These are phyloP conservation scores for Elongisporangium undulatum DNA, from an alignment of 352 stramenopile genomes.

Conservation along the genomic window DNA sequence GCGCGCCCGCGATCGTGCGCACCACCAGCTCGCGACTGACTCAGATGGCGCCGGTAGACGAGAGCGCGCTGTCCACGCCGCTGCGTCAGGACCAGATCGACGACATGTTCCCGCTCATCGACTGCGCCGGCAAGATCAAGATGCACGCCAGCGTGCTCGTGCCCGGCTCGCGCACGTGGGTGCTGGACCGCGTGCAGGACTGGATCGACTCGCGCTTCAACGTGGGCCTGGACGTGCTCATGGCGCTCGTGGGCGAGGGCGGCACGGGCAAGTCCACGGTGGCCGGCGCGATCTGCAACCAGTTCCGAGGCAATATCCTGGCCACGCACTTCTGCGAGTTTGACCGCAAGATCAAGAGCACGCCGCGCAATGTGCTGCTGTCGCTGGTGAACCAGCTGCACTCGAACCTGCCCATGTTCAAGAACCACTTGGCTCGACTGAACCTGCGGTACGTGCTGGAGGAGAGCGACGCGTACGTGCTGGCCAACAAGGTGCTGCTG, in stretches of 20 bases:
- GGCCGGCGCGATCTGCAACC: slow-evolving; percentile 41
- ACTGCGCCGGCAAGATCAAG: slow-evolving; percentile 47
- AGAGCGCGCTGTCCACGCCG: slow-evolving; percentile 62
- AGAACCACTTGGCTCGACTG: slow-evolving; percentile 75
- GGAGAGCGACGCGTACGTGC: slow-evolving; percentile 58
- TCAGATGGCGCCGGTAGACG: slow-evolving; percentile 58
- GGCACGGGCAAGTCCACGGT: slow-evolving; percentile 72
- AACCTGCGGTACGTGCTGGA: slow-evolving; percentile 82
- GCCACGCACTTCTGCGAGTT: slow-evolving; percentile 75
- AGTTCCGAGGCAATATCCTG: slow-evolving; percentile 50
- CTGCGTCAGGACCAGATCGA: slow-evolving; percentile 68
- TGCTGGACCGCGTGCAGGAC: slow-evolving; percentile 57
- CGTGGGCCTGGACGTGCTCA: slow-evolving; percentile 41
- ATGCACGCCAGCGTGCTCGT: slow-evolving; percentile 34
- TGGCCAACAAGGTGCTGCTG: slow-evolving; percentile 70
- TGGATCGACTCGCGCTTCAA: slow-evolving; percentile 77
- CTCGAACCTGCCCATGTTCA: slow-evolving; percentile 56
- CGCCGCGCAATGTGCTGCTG: slow-evolving; percentile 63
- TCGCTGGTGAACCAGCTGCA: slow-evolving; percentile 84
- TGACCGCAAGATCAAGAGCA: slow-evolving; percentile 69
- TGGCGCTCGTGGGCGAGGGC: slow-evolving; percentile 65
- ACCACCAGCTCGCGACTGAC: slow-evolving; percentile 33
- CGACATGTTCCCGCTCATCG: slow-evolving; percentile 80
- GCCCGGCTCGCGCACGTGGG: slow-evolving; percentile 56
- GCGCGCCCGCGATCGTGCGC: slow-evolving; percentile 22